Evolutionary conservation across 1,139 yeast species (phyloP), one percentile per base, ranked within the genome.

Genomic region (Geotrichum histeridarum): DNA sequence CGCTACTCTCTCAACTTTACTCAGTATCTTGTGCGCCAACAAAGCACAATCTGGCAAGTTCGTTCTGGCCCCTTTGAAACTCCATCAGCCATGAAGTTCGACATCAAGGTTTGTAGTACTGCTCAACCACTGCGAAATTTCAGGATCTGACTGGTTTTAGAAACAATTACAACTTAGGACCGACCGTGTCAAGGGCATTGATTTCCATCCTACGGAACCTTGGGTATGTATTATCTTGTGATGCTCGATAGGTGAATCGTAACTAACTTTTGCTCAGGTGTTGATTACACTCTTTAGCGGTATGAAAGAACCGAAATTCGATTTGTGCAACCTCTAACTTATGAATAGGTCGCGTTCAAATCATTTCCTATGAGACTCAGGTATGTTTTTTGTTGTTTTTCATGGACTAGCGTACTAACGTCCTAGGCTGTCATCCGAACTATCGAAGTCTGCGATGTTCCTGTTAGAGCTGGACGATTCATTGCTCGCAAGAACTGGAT

Each of bases 401-500:
- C 27, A 51, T 54, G 51, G 14, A 35, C 22, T 35, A 56, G 49
- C 15, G 55, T 41, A 42, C 39, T 49, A 35, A 50, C 8, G 15
- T 41, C n/a, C 4, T 72, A 75, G 64, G 69, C 82, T 15, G 75
- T 81, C 43, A 83, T 85, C 60, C 81, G 83, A 68, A 75, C 86
- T 9, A 80, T 86, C 64, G 96, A 91, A 68, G 97, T 91, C 54
- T 85, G 97, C 27, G 94, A 89, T 62, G 82, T 91, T 60, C 99
- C 99, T 3, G 94, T 91, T 8, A 84, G 99, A 71, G 86, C 98
- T 9, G 98, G 98, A 64, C 85, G 85, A 63, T 93, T 93, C 66
- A 84, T 93, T 68, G 94, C 98, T 33, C 83, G 99, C 65, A 93
- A 93, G 76, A 91, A 90, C 74, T 94, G 99, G 99, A 83, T 94